phyloP scores from a whole-genome alignment of 78 protist genomes.

The Ministeria vibrans region DNA sequence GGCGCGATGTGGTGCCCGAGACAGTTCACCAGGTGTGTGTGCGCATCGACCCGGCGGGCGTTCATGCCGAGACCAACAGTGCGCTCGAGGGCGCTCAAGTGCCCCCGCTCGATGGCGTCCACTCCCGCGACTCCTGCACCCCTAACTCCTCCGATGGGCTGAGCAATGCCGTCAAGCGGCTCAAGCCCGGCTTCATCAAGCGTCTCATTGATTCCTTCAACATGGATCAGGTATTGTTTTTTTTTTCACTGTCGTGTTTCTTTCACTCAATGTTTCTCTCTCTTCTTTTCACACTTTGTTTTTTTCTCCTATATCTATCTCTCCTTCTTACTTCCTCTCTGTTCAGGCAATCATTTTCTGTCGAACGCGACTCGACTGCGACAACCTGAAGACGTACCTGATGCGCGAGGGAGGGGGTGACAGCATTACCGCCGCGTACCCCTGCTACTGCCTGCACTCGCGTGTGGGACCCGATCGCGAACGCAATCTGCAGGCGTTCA shows the following conservation, averaged over 20 bases:
- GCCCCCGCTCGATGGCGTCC: constrained; percentile 43
- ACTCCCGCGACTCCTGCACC: background rate
- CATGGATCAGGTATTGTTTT: constrained; percentile 53
- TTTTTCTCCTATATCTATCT: background rate
- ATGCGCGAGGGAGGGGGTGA: constrained; percentile 1
- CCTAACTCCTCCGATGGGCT: background rate
- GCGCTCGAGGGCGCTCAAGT: background rate
- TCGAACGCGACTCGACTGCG: constrained; percentile 75
- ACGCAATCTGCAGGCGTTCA: constrained; percentile 49
- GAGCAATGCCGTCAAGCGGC: constrained; percentile 54
- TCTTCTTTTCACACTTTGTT: background rate
- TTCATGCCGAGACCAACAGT: background rate
- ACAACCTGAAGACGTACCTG: constrained; percentile 48
- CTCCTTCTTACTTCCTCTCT: background rate
- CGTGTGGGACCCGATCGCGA: constrained; percentile 25
- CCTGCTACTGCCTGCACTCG: constrained; percentile 38
- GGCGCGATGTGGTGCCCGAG: constrained; percentile 19
- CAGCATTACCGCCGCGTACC: background rate
- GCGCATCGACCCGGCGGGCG: constrained; percentile 9
- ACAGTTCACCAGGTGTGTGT: constrained; percentile 39
- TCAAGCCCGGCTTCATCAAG: constrained; percentile 42
- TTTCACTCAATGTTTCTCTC: background rate
- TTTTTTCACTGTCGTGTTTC: background rate
- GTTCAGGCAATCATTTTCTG: constrained; percentile 62
- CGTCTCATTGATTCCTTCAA: constrained; percentile 49